phyloP scores from a whole-genome alignment of 257 asterid species.

The Verbena officinalis region DNA sequence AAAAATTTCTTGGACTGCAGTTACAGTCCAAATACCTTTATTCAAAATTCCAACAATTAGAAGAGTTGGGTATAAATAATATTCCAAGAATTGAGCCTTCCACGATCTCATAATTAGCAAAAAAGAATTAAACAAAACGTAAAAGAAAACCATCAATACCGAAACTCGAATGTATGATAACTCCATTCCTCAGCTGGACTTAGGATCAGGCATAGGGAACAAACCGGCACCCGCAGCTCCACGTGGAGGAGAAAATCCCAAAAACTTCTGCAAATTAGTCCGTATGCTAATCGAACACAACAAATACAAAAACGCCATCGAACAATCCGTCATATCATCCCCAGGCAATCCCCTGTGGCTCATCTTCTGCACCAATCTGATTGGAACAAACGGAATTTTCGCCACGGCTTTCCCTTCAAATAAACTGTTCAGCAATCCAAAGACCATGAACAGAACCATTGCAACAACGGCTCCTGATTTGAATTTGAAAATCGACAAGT shows the following conservation, averaged over 20 bases:
- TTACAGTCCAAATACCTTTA: constrained; percentile 9
- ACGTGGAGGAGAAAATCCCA: constrained; percentile 96
- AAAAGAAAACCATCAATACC: background rate
- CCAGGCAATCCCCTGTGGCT: constrained; percentile 92
- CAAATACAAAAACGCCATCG: constrained; percentile 90
- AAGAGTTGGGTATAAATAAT: constrained; percentile 20
- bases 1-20: background rate
- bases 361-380: constrained; percentile 90
- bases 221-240: constrained; percentile 92
- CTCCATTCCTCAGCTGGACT: constrained; percentile 41
- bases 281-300: constrained; percentile 90
- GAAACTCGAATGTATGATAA: constrained; percentile 7
- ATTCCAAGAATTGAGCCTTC: constrained; percentile 11
- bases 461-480: constrained; percentile 96
- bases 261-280: constrained; percentile 91
- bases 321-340: constrained; percentile 94
- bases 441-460: constrained; percentile 79
- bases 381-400: constrained; percentile 85
- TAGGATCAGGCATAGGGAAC: constrained; percentile 73
- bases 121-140: constrained; percentile 11
- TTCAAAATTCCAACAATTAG: constrained; percentile 10
- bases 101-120: constrained; percentile 2
- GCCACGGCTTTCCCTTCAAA: constrained; percentile 91
- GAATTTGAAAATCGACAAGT: constrained; percentile 84
- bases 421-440: constrained; percentile 77